Percentiles rank a stretch among this genome's conserved stretches.
Evolutionary conservation across 805 yeast genomes (phyloP).

Genomic region (Danielozyma ontarioensis): DNA sequence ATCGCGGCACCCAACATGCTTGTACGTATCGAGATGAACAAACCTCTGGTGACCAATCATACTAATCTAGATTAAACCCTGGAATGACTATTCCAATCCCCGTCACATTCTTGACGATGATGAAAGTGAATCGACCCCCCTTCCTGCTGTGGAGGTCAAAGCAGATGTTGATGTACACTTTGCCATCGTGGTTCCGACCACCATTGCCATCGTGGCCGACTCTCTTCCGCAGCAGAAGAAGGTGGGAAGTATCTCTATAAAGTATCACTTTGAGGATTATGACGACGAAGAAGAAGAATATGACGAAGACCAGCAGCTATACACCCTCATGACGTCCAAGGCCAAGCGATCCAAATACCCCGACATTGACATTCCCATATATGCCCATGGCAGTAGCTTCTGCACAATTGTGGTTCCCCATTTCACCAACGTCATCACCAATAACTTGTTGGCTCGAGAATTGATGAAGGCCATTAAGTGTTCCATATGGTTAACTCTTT

Average conservation of each 20-base stretch:
- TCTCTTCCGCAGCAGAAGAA: constrained; percentile 7
- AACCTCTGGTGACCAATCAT: too few species aligned
- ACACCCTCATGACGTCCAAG: constrained; percentile 25
- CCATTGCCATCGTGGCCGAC: constrained; percentile 12
- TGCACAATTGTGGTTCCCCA: constrained; percentile 21
- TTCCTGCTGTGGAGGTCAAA: constrained; percentile 7
- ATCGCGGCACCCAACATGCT: not conserved
- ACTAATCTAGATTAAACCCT: constrained; percentile 40
- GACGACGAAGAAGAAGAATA: constrained; percentile 27
- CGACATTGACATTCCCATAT: constrained; percentile 17
- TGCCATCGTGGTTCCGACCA: constrained; percentile 13
- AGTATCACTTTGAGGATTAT: constrained; percentile 8
- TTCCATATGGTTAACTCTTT: constrained; percentile 22
- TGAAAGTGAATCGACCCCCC: constrained; percentile 11
- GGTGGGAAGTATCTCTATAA: constrained; percentile 11
- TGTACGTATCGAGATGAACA: not conserved
- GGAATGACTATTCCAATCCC: constrained; percentile 44
- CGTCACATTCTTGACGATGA: constrained; percentile 44
- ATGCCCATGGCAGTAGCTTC: constrained; percentile 3
- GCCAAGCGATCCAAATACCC: constrained; percentile 18
- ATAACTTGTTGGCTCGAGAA: constrained; percentile 21
- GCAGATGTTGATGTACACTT: constrained; percentile 1
- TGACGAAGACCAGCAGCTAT: constrained; percentile 49
- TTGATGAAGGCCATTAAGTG: constrained; percentile 8
- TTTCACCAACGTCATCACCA: constrained; percentile 30